Base-by-base conservation (phyloP, 2,329 filamentous ascomycete species). In the Corinectria fuckeliana region DNA sequence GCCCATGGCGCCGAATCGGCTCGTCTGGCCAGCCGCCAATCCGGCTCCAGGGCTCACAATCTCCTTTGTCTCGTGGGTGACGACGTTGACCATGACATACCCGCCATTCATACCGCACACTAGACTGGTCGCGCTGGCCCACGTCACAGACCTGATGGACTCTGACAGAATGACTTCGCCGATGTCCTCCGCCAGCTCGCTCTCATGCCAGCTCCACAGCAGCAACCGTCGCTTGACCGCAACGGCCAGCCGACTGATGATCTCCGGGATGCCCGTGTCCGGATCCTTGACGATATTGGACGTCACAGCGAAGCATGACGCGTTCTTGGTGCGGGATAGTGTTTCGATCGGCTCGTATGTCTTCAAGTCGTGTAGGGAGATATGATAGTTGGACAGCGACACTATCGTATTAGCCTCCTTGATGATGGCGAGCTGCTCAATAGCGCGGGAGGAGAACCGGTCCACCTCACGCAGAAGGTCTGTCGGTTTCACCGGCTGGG, bases 191-290 rank as follows among this genome's bases (percentile, higher is more conserved):
- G 85, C 85, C 39, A 97, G 82, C 78, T 98, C 95, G 81, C 93
- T 95, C 74, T 97, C 93, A 69, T 95, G 91, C 95, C 96, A 99
- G 71, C 89, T 91, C 93, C 95, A 99, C 55, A 97, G 78, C 61
- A 98, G 76, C 51, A 99, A 82, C 70, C 91, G 91, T 71, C 95
- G 84, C 82, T 98, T 98, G 30, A 97, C 92, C 4, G 93, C 93
- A 10, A 99, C 94, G 6, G 93, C 95, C 50, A 99, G 81, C 34
- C 93, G 85, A 55, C 92, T 96, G 65, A 98, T 93, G 56, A 99
- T 96, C 67, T 94, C 92, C 1, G 93, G 93, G 49, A 99, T 93
- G 21, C 91, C 91, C 0, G 92, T 97, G 49, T 87, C 86, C 5
- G 88, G 80, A 75, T 99, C 95, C 74, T 95, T 94, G 67, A 96